Base-by-base conservation (phyloP, 208 protist species). In the Trichomonas gallinae region DNA sequence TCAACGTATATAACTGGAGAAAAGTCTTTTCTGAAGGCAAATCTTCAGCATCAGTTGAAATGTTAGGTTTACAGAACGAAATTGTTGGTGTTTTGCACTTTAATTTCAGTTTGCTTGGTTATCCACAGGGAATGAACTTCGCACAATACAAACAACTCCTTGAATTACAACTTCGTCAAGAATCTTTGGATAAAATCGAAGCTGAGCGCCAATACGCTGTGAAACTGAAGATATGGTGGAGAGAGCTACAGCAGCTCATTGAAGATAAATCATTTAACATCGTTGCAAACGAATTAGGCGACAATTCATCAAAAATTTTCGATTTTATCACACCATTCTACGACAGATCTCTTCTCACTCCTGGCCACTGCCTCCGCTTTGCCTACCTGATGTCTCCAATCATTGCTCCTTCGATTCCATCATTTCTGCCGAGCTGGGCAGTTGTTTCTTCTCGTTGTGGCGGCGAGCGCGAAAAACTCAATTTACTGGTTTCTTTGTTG, bases 11-110 rank as follows among this genome's bases (percentile, higher is more conserved):
- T 36, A 42, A 51, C 8, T 93, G 87, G 87, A 17, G 44, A 38
- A 48, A 93, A 48, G n/a, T 93, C 2, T 38, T 93, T 8, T 42
- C 23, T 58, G 44, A 93, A 51, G 44, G 87, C 13, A 34, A 48
- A 48, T 17, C 38, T n/a, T 42, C 42, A 21, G 44, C 40, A 34
- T 40, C 23, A 51, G 38, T 51, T 15, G 87, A 93, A 48, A 51
- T 93, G 3, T 49, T 93, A 36, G 44, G 87, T 8, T 38, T 51
- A 17, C 87, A 93, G 26, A 51, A 51, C n/a, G 87, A 93, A 51
- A 51, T 93, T 38, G 87, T 93, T 93, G 87, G 87, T 51, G 87
- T 93, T 51, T 11, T 93, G 44, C 15, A 93, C 46, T 93, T 48
- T 38, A 42, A 48, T 34, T n/a, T 93, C 4, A 93, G 17, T 26